Evolutionary conservation across 805 yeast genomes (phyloP), one percentile per base, ranked within the genome.

Genomic region (Cyberlindnera veronae): DNA sequence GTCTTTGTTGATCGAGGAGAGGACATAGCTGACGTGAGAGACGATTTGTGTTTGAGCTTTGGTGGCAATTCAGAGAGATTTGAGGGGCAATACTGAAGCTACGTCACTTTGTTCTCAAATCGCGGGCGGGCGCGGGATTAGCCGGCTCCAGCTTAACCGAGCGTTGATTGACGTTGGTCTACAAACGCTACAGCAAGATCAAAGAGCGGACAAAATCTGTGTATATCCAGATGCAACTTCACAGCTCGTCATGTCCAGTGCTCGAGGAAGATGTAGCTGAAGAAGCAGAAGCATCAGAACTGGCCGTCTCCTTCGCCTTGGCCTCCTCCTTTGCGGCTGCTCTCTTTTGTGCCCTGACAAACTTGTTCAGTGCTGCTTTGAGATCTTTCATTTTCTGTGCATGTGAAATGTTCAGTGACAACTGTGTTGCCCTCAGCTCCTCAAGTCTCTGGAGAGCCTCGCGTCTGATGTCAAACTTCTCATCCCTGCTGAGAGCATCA

Each of bases 381-480:
- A 64, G 30, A 17, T 62, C 68, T 23, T 57, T 62, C 31, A 58
- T 38, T 36, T 63, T 60, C 37, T 62, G 61, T 2, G 54, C 50
- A 36, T 60, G 55, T 16, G 52, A 44, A 9, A 47, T 29, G 13
- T 46, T 42, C 12, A 62, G 39, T 1, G 50, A 32, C 18, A 45
- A 32, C 6, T 55, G 42, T 4, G 51, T 39, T 6, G 47, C 39
- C 13, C 39, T 38, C 6, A 57, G 26, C 6, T 50, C 53, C 6
- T 39, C 32, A 4, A 51, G 39, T 6, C 52, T 40, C 3, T 44
- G 35, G 15, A 61, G 53, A 27, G 61, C 61, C 6, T 48, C 48
- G 12, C 50, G 42, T 37, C 62, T 62, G 10, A 63, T 24, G 29
- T 59, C 57, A 30, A 65, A 53, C 18, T 64, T 48, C 16, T 54